These are phyloP conservation scores for Zarea fungicola DNA, from an alignment of 2,329 filamentous ascomycete species.

Conservation along the genomic window DNA sequence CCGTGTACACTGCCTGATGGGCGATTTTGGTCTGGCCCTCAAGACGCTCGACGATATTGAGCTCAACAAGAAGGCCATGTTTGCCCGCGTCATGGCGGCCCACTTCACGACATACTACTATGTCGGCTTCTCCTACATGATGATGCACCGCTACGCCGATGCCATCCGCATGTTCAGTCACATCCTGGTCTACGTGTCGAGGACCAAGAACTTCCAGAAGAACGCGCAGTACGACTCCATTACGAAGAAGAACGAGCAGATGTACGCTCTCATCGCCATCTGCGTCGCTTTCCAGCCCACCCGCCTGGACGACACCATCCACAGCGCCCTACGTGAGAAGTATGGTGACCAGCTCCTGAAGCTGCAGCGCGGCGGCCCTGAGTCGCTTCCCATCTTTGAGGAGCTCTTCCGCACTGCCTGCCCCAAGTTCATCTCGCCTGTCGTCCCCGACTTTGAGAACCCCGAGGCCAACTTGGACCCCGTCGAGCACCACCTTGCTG, in stretches of 20 bases:
- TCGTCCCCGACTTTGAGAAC: constrained; percentile 96
- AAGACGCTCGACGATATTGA: constrained; percentile 99
- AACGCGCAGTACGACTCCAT: constrained; percentile 97
- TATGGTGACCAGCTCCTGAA: constrained; percentile 97
- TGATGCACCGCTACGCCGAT: constrained; percentile 99
- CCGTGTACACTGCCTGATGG: constrained; percentile 90
- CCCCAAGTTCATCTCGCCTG: constrained; percentile 98
- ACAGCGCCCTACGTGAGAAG: constrained; percentile 96
- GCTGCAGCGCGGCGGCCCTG: constrained; percentile 92
- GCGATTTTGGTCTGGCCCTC: constrained; percentile 95
- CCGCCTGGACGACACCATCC: constrained; percentile 95
- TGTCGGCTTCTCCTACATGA: constrained; percentile 99
- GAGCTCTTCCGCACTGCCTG: constrained; percentile 97
- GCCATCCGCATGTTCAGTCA: constrained; percentile 99
- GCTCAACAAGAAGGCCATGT: constrained; percentile 99
- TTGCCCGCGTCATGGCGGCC: constrained; percentile 97
- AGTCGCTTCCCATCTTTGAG: constrained; percentile 93
- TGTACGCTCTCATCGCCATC: constrained; percentile 98
- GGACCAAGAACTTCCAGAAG: constrained; percentile 99
- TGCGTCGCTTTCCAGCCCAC: constrained; percentile 98
- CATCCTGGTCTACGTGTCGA: constrained; percentile 96
- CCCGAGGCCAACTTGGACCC: constrained; percentile 94
- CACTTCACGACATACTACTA: constrained; percentile 99
- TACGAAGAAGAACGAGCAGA: constrained; percentile 99
- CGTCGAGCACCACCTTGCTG: constrained; percentile 89